Conservation (phyloP, 495 filamentous ascomycete genomes). For the Penicillium pancosmium region DNA sequence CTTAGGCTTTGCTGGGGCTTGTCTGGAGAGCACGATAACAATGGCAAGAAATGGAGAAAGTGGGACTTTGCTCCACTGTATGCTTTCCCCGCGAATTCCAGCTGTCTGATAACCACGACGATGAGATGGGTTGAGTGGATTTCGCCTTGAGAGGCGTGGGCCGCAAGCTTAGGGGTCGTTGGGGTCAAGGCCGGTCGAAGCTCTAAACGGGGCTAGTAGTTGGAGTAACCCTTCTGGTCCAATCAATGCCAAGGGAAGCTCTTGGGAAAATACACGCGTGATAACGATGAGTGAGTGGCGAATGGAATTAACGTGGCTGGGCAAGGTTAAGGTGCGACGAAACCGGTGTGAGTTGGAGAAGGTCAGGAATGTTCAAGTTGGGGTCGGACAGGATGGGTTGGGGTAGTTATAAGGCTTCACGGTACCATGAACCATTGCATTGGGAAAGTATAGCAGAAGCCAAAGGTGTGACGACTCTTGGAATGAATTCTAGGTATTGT, state of each 20-base stretch:
- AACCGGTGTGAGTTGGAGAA: not conserved
- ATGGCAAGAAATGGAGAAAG: conserved; percentile 1
- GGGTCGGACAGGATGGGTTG: conserved; percentile 5
- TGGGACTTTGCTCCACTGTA: conserved; percentile 11
- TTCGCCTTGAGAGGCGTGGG: not conserved
- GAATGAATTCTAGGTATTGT: too few relatives aligned
- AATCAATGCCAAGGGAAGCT: not conserved
- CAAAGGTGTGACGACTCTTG: too few relatives aligned
- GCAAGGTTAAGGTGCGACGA: not conserved
- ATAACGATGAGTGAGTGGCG: not conserved
- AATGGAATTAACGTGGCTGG: conserved; percentile 1
- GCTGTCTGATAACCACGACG: conserved; percentile 18
- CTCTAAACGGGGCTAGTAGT: not conserved
- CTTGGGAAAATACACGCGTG: not conserved
- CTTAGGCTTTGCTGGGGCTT: conserved; percentile 6
- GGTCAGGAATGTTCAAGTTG: not conserved
- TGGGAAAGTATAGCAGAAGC: too few relatives aligned
- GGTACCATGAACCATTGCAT: too few relatives aligned
- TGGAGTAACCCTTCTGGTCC: not conserved
- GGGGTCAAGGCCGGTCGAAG: not conserved
- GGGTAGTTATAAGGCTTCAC: not conserved
- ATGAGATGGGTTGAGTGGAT: not conserved
- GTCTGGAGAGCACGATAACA: conserved; percentile 11
- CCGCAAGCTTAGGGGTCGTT: not conserved
- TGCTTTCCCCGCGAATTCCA: conserved; percentile 21